Base-by-base conservation (phyloP, 2,329 filamentous ascomycete genomes). In the Fusarium irregulare region DNA sequence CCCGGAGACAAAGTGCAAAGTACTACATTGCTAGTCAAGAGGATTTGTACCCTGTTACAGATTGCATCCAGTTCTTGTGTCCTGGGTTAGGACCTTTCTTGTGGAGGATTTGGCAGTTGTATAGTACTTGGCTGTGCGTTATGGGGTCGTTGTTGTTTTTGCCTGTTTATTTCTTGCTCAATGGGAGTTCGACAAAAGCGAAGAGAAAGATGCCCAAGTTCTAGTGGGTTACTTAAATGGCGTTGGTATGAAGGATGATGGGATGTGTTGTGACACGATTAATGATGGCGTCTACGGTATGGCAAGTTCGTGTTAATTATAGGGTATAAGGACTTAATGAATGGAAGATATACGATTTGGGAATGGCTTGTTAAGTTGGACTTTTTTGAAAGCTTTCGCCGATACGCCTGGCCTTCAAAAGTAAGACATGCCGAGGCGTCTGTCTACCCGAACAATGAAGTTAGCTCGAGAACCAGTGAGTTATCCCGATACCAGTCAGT, bases 11-110 rank as follows among this genome's bases (percentile, higher is more conserved):
- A 34, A 74, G 60, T n/a, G 60, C 68, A 21, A 76, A 70, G 32
- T 96, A 94, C 81, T 92, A 90, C 76, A 94, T 97, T 68, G 79
- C 84, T 9, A 86, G 84, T 20, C 94, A 97, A 77, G 90, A 97
- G 70, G 93, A 97, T 76, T 81, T 94, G 10, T 97, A 97, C 76
- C 92, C 95, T 74, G 84, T 89, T 1, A 90, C 89, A 50, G 91
- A 97, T 71, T 91, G 90, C 67, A 82, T 95, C 65, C 90, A 91
- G 73, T 96, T 97, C 76, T 73, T 94, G 20, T 74, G 87, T 18
- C 89, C 91, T 13, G 85, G 87, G 0, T 80, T 90, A 0, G 89
- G 88, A 0, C 79, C 83, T 10, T 75, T 87, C 25, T 78, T 93
- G 2, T 83, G 87, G 79, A 68, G 85, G 5, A 12, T 74, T 1